Conservation (phyloP, 108 stramenopile genomes). For the Phaeodactylum tricornutum region DNA sequence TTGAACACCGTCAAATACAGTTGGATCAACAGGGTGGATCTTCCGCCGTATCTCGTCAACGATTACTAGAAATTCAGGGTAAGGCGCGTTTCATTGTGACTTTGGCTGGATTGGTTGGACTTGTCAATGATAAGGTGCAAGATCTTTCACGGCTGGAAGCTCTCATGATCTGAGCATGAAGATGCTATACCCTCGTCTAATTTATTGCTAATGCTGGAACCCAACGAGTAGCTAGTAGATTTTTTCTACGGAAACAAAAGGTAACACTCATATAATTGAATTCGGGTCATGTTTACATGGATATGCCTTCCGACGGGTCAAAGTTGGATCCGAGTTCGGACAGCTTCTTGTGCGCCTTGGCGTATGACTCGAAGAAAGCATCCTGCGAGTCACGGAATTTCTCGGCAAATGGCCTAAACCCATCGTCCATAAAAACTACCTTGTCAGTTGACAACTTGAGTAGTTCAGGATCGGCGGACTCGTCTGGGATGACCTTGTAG, state of each 20-base stretch:
- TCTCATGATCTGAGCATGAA: constrained; percentile 33
- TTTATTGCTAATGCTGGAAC: too few species aligned
- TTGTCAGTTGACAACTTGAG: constrained; percentile 74
- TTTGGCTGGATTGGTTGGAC: constrained; percentile 46
- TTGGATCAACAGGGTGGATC: not conserved
- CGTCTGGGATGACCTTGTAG: constrained; percentile 48
- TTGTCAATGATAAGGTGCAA: constrained; percentile 14
- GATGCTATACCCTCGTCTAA: too few species aligned
- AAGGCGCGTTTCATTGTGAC: constrained; percentile 57
- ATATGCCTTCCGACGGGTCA: constrained; percentile 45
- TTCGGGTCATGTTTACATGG: constrained; percentile 17
- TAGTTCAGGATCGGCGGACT: constrained; percentile 47
- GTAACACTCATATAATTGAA: too few species aligned
- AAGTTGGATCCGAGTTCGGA: constrained; percentile 83
- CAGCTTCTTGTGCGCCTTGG: constrained; percentile 86
- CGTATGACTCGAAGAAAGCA: constrained; percentile 86
- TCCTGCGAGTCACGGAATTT: constrained; percentile 83
- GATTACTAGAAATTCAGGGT: constrained; percentile 35
- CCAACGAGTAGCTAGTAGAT: too few species aligned
- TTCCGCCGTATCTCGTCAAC: constrained; percentile 7
- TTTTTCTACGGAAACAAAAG: too few species aligned
- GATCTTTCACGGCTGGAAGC: constrained; percentile 20
- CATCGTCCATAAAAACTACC: constrained; percentile 57
- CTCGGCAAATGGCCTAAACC: constrained; percentile 57
- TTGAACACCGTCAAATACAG: constrained; percentile 13